Conservation (phyloP, 2,329 filamentous ascomycete species). For the Fusarium tricinctum region DNA sequence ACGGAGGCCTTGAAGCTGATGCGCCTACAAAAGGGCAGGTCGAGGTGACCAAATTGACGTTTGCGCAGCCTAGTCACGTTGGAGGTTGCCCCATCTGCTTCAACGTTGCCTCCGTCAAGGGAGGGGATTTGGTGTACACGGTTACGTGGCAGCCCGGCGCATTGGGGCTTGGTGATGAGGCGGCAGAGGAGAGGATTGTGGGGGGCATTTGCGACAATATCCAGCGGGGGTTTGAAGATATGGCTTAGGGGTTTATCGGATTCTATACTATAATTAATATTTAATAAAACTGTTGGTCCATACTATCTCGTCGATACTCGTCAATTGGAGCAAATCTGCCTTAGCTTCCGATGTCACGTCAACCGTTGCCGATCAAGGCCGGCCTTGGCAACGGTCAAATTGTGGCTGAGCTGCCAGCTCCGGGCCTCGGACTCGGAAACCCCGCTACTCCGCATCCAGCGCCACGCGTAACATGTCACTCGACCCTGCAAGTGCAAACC, state of each 20-base stretch:
- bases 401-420: conserved; percentile 27
- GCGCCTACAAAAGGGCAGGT: background rate
- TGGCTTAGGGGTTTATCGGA: conserved; percentile 8
- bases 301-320: background rate
- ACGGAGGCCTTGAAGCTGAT: background rate
- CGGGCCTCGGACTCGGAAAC: conserved; percentile 18
- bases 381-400: conserved; percentile 19
- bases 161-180: conserved; percentile 36
- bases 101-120: conserved; percentile 42
- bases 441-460: conserved; percentile 16
- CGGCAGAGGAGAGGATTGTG: conserved; percentile 38
- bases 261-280: conserved; percentile 3
- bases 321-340: conserved; percentile 18
- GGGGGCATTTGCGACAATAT: conserved; percentile 37
- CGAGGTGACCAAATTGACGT: conserved; percentile 41
- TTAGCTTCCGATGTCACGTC: background rate
- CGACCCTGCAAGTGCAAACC: conserved; percentile 17
- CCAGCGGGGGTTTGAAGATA: conserved; percentile 28
- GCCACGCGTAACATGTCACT: conserved; percentile 29
- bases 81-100: conserved; percentile 39
- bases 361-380: conserved; percentile 24
- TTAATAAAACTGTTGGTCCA: background rate
- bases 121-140: conserved; percentile 41
- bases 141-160: conserved; percentile 47
- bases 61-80: conserved; percentile 45